A percentile compares a stretch with the other conserved stretches of the same genome.
These are phyloP conservation scores for Hysterangium stoloniferum DNA, from an alignment of 768 basidiomycete species.

Conservation along the genomic window DNA sequence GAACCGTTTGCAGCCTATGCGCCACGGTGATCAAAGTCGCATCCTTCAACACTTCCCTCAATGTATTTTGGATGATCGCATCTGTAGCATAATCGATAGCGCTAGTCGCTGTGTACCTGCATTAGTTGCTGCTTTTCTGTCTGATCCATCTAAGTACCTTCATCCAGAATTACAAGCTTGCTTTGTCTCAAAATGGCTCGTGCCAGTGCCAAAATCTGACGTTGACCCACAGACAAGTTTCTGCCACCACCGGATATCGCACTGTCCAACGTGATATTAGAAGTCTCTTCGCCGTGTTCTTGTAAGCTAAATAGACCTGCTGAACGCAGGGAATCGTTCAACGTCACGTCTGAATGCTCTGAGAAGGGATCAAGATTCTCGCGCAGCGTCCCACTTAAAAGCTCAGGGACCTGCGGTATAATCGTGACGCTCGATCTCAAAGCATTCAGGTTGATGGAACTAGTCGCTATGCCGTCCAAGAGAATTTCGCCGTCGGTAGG, in stretches of 20 bases:
- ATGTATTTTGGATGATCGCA: constrained; percentile 45
- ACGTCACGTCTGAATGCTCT: constrained; percentile 12
- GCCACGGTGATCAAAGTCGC: constrained; percentile 53
- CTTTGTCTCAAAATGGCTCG: constrained; percentile 50
- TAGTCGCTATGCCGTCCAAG: constrained; percentile 28
- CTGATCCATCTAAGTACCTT: constrained; percentile 27
- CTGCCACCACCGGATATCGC: constrained; percentile 20
- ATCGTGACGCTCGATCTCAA: constrained; percentile 49
- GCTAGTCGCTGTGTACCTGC: constrained; percentile 35
- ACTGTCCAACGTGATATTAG: constrained; percentile 22
- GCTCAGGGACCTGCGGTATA: constrained; percentile 49
- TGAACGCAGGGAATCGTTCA: constrained; percentile 13
- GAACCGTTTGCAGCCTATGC: constrained; percentile 41
- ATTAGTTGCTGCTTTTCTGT: not conserved
- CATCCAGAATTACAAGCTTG: constrained; percentile 52
- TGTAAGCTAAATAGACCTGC: constrained; percentile 6
- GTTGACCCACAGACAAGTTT: constrained; percentile 37
- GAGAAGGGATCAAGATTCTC: constrained; percentile 29
- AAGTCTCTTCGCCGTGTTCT: constrained; percentile 29
- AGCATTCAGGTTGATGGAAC: constrained; percentile 39
- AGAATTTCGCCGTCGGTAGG: constrained; percentile 29
- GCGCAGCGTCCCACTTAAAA: constrained; percentile 49
- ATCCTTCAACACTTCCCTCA: constrained; percentile 38
- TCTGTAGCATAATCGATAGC: constrained; percentile 55
- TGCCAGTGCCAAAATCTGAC: constrained; percentile 53